Evolutionary conservation across 2,329 filamentous ascomycete genomes (phyloP).

Genomic region (Incumbomyces lentus): DNA sequence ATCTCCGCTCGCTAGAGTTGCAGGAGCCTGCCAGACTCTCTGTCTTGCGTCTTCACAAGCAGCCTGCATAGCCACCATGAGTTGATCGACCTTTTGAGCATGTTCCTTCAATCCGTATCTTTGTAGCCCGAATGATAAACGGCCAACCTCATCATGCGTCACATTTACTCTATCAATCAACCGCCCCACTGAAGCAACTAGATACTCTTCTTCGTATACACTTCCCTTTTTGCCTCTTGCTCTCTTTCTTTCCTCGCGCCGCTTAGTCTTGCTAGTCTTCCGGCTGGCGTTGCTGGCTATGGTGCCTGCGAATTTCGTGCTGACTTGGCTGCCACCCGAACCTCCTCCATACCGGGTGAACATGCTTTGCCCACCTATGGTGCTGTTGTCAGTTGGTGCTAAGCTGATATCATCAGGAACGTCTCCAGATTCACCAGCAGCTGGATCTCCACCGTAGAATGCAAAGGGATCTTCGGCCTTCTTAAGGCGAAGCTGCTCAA

Average conservation of each 20-base stretch:
- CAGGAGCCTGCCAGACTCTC: conserved; percentile 52
- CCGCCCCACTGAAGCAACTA: conserved; percentile 75
- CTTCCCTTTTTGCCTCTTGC: conserved; percentile 91
- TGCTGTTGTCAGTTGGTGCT: conserved; percentile 73
- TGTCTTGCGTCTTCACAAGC: conserved; percentile 55
- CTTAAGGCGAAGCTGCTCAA: conserved; percentile 69
- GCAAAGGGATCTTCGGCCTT: conserved; percentile 76
- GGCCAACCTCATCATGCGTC: conserved; percentile 59
- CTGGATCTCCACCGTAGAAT: conserved; percentile 74
- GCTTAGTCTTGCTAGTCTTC: conserved; percentile 76
- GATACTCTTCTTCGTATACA: conserved; percentile 95
- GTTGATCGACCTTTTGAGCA: conserved; percentile 63
- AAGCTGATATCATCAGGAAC: conserved; percentile 88
- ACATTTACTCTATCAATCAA: conserved; percentile 73
- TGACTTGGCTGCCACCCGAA: conserved; percentile 3
- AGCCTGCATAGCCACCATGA: conserved; percentile 63
- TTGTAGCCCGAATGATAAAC: conserved; percentile 66
- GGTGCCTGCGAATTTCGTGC: conserved; percentile 33
- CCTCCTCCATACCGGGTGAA: conserved; percentile 77
- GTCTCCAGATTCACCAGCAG: conserved; percentile 56
- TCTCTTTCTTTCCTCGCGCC: conserved; percentile 87
- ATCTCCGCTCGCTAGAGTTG: conserved; percentile 18
- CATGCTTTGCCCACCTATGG: conserved; percentile 65
- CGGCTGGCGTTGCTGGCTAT: conserved; percentile 63
- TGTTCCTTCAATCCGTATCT: conserved; percentile 79